Conservation (phyloP, 306 rosid genomes). For the Prunus mira region DNA sequence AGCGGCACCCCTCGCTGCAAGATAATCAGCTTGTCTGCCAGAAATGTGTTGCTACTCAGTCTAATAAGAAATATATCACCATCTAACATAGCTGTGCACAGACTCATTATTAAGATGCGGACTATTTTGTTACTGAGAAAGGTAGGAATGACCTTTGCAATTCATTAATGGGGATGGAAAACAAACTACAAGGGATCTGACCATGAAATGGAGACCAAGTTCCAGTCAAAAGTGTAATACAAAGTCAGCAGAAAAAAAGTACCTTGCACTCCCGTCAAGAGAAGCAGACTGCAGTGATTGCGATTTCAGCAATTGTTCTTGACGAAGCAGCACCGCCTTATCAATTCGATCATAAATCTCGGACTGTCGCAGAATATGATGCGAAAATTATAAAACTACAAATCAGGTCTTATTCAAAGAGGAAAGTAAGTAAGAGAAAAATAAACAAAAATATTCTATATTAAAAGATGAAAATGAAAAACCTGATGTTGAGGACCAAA, state of each 20-base stretch:
- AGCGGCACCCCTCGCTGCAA: conserved; percentile 87
- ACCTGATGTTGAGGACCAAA: conserved; percentile 86
- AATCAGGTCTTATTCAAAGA: not conserved
- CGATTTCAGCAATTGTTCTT: conserved; percentile 86
- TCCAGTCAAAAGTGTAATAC: conserved; percentile 16
- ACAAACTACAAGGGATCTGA: conserved; percentile 19
- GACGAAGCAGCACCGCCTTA: conserved; percentile 82
- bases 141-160: conserved; percentile 19
- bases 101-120: conserved; percentile 38
- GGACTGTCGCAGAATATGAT: conserved; percentile 37
- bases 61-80: conserved; percentile 62
- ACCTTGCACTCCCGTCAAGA: conserved; percentile 89
- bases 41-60: conserved; percentile 93
- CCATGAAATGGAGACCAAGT: conserved; percentile 15
- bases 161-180: conserved; percentile 22
- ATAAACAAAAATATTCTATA: not conserved
- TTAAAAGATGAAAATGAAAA: conserved; percentile 10
- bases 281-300: conserved; percentile 79
- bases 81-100: conserved; percentile 51
- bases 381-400: conserved; percentile 14
- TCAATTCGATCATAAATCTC: conserved; percentile 88
- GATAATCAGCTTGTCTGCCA: conserved; percentile 99
- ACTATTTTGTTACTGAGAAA: conserved; percentile 19
- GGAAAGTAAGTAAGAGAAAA: conserved; percentile 1
- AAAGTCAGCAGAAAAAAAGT: conserved; percentile 25